phyloP scores from a whole-genome alignment of 768 basidiomycete genomes.

The Boletus coccyginus region DNA sequence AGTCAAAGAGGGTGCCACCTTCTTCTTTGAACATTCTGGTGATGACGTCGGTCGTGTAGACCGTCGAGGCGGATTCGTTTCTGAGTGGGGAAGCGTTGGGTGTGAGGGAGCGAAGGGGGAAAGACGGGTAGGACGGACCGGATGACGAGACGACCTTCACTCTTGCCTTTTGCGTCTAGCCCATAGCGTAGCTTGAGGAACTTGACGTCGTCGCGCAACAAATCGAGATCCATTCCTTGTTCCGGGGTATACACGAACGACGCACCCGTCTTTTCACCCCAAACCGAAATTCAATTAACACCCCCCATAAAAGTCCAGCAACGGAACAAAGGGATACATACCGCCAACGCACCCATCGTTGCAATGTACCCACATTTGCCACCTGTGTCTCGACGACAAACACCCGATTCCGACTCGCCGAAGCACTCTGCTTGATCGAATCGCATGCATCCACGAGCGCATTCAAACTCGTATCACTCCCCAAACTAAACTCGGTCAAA shows the following conservation, averaged over 20 bases:
- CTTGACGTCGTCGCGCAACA: constrained; percentile 77
- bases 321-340: constrained; percentile 39
- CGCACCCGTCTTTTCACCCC: constrained; percentile 69
- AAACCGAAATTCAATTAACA: not conserved
- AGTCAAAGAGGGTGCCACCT: constrained; percentile 88
- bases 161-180: constrained; percentile 84
- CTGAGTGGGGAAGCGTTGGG: constrained; percentile 35
- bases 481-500: constrained; percentile 92
- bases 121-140: constrained; percentile 47
- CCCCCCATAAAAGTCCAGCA: too few species aligned
- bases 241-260: constrained; percentile 94
- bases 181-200: constrained; percentile 85
- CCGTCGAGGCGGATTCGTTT: constrained; percentile 80
- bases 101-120: not conserved
- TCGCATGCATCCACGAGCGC: constrained; percentile 97
- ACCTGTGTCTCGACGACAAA: constrained; percentile 99
- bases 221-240: constrained; percentile 79
- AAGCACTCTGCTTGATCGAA: constrained; percentile 97
- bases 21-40: constrained; percentile 95
- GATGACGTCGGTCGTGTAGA: constrained; percentile 90
- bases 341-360: constrained; percentile 92
- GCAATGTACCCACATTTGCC: constrained; percentile 96
- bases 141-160: constrained; percentile 91
- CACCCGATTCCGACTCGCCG: constrained; percentile 91
- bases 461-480: constrained; percentile 96